Evolutionary conservation across 345 rosid species (phyloP), one percentile per base, ranked within the genome.

Genomic region (Linum tenue): DNA sequence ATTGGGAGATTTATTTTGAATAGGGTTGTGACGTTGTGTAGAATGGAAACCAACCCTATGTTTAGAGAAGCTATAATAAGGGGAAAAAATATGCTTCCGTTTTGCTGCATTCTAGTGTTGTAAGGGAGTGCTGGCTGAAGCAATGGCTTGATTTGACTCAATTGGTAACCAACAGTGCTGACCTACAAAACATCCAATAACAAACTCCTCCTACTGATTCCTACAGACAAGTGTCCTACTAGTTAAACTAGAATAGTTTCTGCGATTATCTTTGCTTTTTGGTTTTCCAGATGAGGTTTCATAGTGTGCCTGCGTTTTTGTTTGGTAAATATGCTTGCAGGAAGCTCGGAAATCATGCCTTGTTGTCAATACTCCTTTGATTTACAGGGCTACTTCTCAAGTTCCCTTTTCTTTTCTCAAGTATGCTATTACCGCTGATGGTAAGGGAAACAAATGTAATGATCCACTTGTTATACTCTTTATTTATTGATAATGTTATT

Each of bases 371-470:
- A 89, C 85, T 68, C 97, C 91, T 69, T 78, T 90, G 81, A 85
- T 92, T 69, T 79, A 86, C 62, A 86, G 86, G 83, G 97, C 94
- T 35, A 77, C 85, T 74, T 86, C 94, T 73, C 84, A 76, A 5
- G 88, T 90, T 76, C 97, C 97, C 17, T 94, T 85, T 73, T 90
- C 96, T 62, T 80, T 86, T 73, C 86, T 94, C 51, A 94, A 94
- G 86, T 94, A 90, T 77, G 99, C 99, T 16, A 94, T 94, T 90
- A 88, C 97, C 59, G 89, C 90, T 71, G 97, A 94, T 72, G 99
- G 97, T 92, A 74, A 78, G 83, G 59, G 58, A 67, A 55, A 41
- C 66, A 60, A 37, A 65, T 60, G 44, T 16, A 56, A 12, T 42
- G 36, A 62, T 22, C 31, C 31, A 22, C 31, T 22, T 22, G 31